Evolutionary conservation across 2,329 filamentous ascomycete species (phyloP), one percentile per base, ranked within the genome.

Genomic region (Apiospora arundinis): DNA sequence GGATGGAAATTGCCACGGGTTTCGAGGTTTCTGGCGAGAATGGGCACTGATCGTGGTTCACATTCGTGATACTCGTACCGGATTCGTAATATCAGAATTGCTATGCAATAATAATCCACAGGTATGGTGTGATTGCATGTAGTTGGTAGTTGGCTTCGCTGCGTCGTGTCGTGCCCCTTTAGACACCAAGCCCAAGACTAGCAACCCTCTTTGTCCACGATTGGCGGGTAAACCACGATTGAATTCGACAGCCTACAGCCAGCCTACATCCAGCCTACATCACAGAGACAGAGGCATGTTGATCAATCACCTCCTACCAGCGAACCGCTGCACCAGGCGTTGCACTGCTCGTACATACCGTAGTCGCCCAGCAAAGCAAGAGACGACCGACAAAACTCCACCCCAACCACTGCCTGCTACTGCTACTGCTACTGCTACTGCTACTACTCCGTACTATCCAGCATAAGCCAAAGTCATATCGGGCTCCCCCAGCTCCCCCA

Each of bases 201-300:
- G 52, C 52, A 60, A n/a, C 52, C 21, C 52, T 28, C 28, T 60
- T 37, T 16, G 28, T 63, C 56, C 8, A 63, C 32, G 56, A 63
- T 63, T 63, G 56, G 56, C 56, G 56, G 56, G 56, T 63, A 63
- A 63, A 63, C 21, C 56, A 40, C 56, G 9, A n/a, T 14, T n/a
- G 32, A 21, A 63, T 23, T n/a, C 14, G 56, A 40, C 32, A 40
- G 32, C 18, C 56, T 63, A n/a, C 56, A 63, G 42, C 32, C 32
- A 32, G 32, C 32, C 32, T 32, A 32, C 32, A 32, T 32, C 32
- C 32, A 32, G 32, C 32, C 32, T 32, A 32, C 32, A 32, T 32
- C 3, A 6, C 32, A 16, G 21, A 40, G 32, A 32, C 32, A n/a
- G 40, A 40, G 18, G 18, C 18, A 4, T 63, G 56, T 32, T 40